These are phyloP conservation scores for Leccinum fibrillosum DNA, from an alignment of 768 basidiomycete genomes.

Conservation along the genomic window DNA sequence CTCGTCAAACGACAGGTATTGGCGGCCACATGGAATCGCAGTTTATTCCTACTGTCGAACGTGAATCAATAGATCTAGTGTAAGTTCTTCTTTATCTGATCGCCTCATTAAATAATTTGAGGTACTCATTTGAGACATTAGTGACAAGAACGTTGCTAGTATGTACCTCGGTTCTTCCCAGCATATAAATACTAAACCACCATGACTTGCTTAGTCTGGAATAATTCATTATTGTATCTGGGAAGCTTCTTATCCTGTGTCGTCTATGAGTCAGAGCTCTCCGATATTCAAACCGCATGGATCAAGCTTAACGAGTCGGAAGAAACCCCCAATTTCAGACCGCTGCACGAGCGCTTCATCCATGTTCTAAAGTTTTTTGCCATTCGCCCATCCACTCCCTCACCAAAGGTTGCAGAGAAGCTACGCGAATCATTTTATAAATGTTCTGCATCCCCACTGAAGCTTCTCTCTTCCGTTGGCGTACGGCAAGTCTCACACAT, in stretches of 20 bases:
- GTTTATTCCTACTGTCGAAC: constrained; percentile 11
- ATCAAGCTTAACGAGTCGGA: too few species aligned
- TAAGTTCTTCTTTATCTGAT: background rate
- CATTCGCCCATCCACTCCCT: background rate
- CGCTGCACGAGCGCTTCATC: background rate
- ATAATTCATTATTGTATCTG: background rate
- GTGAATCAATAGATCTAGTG: constrained; percentile 12
- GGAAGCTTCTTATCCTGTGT: background rate
- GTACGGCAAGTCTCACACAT: background rate
- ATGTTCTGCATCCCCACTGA: background rate
- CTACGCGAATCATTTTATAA: background rate
- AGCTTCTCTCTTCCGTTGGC: background rate
- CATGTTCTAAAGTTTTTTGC: background rate
- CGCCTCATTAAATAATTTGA: background rate
- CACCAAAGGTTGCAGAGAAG: background rate
- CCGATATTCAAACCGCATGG: background rate
- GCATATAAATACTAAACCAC: background rate
- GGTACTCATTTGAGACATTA: background rate
- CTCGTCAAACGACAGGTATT: constrained; percentile 9
- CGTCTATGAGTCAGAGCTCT: background rate
- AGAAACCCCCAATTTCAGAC: background rate
- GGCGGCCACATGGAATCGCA: constrained; percentile 10
- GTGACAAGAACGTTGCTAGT: constrained; percentile 50
- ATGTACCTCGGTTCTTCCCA: constrained; percentile 16
- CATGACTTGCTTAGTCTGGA: background rate